These are phyloP conservation scores for Chloromonas sp. DNA, from an alignment of 163 green algal genomes.

Conservation along the genomic window DNA sequence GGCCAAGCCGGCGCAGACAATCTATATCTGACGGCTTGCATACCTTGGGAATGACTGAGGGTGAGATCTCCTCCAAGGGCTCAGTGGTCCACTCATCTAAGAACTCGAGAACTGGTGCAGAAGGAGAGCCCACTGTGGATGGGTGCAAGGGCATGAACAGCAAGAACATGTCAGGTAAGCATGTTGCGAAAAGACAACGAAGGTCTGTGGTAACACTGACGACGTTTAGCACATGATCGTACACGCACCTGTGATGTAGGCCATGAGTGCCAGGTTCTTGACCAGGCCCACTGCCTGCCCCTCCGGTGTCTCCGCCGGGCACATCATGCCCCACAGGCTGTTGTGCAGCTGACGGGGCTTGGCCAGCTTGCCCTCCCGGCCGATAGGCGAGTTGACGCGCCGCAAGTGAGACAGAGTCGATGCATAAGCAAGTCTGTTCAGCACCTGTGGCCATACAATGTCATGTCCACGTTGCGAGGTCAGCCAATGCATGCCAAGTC, in stretches of 20 bases:
- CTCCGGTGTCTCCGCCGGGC: conserved; percentile 93
- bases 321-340: conserved; percentile 95
- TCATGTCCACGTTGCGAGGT: no score
- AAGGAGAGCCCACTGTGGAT: conserved; percentile 58
- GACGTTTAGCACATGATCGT: no score
- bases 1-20: no score
- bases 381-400: conserved; percentile 95
- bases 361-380: conserved; percentile 94
- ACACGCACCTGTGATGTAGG: conserved; percentile 80
- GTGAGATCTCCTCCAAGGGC: conserved; percentile 88
- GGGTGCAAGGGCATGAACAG: not conserved
- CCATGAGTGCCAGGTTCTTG: conserved; percentile 95
- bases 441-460: conserved; percentile 55
- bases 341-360: conserved; percentile 99
- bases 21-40: not conserved
- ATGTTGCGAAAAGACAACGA: no score
- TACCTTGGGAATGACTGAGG: conserved; percentile 65
- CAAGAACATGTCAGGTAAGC: no score
- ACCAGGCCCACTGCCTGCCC: conserved; percentile 87
- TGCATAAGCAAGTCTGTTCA: conserved; percentile 92
- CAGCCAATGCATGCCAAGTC: no score
- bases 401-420: conserved; percentile 93
- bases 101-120: conserved; percentile 80
- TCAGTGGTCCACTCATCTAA: conserved; percentile 92
- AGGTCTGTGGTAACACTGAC: no score